Base-by-base conservation (phyloP, 2,329 filamentous ascomycete species). In the Colletotrichum simmondsii region DNA sequence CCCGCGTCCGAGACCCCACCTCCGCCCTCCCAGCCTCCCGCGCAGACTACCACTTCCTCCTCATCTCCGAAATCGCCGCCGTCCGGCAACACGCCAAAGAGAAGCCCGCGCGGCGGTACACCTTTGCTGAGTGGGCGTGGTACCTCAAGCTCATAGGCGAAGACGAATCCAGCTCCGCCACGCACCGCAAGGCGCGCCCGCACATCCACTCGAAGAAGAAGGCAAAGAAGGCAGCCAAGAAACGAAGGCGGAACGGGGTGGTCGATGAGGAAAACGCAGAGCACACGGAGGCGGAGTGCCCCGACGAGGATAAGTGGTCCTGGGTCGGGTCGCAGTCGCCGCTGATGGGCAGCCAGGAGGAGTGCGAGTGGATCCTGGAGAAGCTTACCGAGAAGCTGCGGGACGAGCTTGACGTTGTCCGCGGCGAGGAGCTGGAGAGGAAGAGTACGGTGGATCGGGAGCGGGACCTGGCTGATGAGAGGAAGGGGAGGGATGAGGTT, bases 91-190 rank as follows among this genome's bases (percentile, higher is more conserved):
- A 97, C 78, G 84, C 93, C 42, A 88, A 89, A 22, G 81, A 85
- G 57, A 81, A 86, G 5, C 87, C 89, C 2, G 86, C 88, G 0
- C 91, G 91, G 68, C 88, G 87, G 66, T 98, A 98, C 80, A 87
- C 85, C 0, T 98, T 95, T 75, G 91, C 95, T 76, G 93, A 97
- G 79, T 97, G 95, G 95, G 93, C 93, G 0, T 94, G 94, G 85
- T 97, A 94, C 77, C 92, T 95, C 8, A 89, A 90, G 26, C 86
- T 98, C 37, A 93, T 97, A n/a, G 90, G 90, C 59, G 89, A 92
- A 77, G 89, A 92, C 78, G 90, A 92, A 77, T 82, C 81, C 67
- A 84, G 84, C 75, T 82, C 87, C 2, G 80, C 83, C 6, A 87
- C 82, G 22, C 90, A 92, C 77, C 80, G 85, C n/a, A 85, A 83